Evolutionary conservation across 2,329 filamentous ascomycete genomes (phyloP).

Genomic region (Madurella mycetomatis): DNA sequence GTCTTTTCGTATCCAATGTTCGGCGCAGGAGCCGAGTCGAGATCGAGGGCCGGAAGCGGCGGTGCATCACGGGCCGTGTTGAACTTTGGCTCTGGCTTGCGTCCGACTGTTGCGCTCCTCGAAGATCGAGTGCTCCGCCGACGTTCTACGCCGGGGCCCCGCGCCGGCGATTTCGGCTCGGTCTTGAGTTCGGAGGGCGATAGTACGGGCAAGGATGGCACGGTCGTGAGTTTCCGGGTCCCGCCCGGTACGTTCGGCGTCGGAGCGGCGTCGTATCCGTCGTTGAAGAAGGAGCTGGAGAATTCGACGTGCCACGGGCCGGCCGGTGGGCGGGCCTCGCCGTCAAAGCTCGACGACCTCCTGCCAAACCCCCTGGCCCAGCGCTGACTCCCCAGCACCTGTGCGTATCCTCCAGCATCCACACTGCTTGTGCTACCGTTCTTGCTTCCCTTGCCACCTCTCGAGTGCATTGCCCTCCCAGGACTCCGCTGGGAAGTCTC

Average conservation of each 20-base stretch:
- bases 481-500: constrained; percentile 40
- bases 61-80: constrained; percentile 27
- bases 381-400: constrained; percentile 54
- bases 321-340: constrained; percentile 41
- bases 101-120: constrained; percentile 41
- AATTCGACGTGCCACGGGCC: constrained; percentile 46
- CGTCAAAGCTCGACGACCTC: constrained; percentile 72
- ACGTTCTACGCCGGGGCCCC: constrained; percentile 39
- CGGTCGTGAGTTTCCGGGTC: constrained; percentile 50
- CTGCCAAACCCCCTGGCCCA: constrained; percentile 49
- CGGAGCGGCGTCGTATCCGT: constrained; percentile 73
- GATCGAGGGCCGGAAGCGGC: constrained; percentile 31
- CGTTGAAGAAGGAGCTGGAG: constrained; percentile 43
- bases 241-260: constrained; percentile 80
- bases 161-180: constrained; percentile 34
- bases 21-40: constrained; percentile 54
- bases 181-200: constrained; percentile 36
- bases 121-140: constrained; percentile 57
- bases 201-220: constrained; percentile 35
- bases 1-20: constrained; percentile 56
- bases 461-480: constrained; percentile 46
- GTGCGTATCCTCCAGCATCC: constrained; percentile 58
- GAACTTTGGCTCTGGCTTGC: constrained; percentile 30
- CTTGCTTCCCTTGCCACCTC: constrained; percentile 64
- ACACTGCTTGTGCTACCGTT: constrained; percentile 66